Conservation (phyloP, 2,329 filamentous ascomycete species). For the Arthrobotrys pseudoclavata region DNA sequence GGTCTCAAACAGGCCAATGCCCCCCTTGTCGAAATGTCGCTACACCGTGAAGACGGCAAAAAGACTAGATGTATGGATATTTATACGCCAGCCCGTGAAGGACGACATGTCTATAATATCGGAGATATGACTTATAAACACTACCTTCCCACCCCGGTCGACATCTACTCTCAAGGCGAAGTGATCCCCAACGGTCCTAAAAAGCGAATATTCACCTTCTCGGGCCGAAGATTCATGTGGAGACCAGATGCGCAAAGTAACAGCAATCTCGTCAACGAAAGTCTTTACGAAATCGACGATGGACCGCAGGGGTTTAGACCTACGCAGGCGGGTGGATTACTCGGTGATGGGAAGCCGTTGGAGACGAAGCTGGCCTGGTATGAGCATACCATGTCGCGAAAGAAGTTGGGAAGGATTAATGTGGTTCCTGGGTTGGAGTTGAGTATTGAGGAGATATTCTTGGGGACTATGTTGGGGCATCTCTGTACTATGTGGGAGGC, state of each 20-base stretch:
- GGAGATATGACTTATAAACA: conserved; percentile 57
- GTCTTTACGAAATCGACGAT: conserved; percentile 56
- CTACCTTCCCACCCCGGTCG: conserved; percentile 51
- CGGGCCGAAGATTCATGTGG: conserved; percentile 54
- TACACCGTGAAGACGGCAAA: conserved; percentile 57
- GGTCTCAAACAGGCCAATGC: conserved; percentile 54
- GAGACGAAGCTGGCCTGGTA: conserved; percentile 58
- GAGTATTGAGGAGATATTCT: conserved; percentile 52
- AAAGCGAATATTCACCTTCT: conserved; percentile 54
- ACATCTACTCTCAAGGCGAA: conserved; percentile 55
- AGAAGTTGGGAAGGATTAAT: conserved; percentile 54
- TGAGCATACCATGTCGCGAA: conserved; percentile 54
- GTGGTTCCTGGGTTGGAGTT: conserved; percentile 51
- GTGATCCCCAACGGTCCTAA: conserved; percentile 40
- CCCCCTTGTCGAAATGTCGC: conserved; percentile 54
- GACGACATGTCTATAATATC: conserved; percentile 44
- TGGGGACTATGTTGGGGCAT: conserved; percentile 55
- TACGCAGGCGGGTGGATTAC: conserved; percentile 35
- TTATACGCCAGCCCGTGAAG: conserved; percentile 45
- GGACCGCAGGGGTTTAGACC: conserved; percentile 43
- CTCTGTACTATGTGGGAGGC: conserved; percentile 54
- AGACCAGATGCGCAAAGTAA: conserved; percentile 47
- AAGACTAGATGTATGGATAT: conserved; percentile 58
- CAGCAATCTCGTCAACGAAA: conserved; percentile 42
- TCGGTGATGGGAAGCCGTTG: conserved; percentile 52